Conservation (phyloP, 2,329 filamentous ascomycete species). For the Fusarium nygamai region DNA sequence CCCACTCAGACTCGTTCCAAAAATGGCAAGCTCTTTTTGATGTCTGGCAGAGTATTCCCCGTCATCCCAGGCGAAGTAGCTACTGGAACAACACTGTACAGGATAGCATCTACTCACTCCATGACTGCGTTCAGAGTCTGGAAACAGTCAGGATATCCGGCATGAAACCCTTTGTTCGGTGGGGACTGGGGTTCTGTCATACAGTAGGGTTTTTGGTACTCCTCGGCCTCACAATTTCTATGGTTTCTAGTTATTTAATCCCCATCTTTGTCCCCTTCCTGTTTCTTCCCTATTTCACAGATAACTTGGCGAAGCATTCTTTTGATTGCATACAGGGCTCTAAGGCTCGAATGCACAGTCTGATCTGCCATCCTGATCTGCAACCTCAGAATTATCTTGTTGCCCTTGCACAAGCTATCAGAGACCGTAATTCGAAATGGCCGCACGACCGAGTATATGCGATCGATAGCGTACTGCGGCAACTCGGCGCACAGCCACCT, state of each 20-base stretch:
- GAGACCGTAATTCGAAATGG: neutral
- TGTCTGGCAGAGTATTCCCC: neutral
- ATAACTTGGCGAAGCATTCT: rapidly evolving
- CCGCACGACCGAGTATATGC: neutral
- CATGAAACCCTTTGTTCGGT: neutral
- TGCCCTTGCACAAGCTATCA: neutral
- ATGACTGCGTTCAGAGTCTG: neutral
- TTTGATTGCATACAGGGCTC: rapidly evolving
- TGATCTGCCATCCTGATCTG: neutral
- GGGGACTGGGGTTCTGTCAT: rapidly evolving
- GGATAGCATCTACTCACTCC: rapidly evolving
- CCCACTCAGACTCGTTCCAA: neutral
- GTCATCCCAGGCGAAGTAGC: rapidly evolving
- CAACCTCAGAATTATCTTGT: neutral
- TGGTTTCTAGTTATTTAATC: no score
- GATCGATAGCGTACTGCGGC: neutral
- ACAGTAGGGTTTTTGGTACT: no score
- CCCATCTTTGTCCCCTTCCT: no score
- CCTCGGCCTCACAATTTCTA: no score
- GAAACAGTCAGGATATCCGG: rapidly evolving
- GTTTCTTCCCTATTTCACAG: rapidly evolving
- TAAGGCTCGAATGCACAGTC: neutral
- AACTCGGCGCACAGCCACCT: neutral
- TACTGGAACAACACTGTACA: rapidly evolving
- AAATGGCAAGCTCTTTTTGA: neutral